Evolutionary conservation across 73 alveolate genomes (phyloP).

Genomic region (Paramecium pentaurelia): DNA sequence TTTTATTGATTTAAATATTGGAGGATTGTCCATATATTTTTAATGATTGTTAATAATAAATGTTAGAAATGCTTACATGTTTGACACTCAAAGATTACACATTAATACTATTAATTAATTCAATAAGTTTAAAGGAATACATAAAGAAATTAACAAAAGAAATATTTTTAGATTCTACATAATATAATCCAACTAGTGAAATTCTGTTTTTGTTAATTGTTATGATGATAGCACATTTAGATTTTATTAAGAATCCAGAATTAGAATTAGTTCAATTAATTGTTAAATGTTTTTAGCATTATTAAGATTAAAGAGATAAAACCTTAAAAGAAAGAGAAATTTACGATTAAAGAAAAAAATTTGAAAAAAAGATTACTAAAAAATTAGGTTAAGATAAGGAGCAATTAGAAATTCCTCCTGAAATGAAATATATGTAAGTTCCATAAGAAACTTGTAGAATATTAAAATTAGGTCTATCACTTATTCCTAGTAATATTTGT

Average conservation of each 20-base stretch:
- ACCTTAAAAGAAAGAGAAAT: background rate
- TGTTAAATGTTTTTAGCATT: background rate
- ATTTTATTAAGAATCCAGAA: constrained; percentile 21
- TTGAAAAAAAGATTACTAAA: background rate
- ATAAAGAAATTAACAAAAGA: background rate
- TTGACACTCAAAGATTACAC: background rate
- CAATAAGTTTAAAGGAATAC: background rate
- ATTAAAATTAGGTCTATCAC: background rate
- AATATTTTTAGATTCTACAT: background rate
- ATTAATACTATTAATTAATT: background rate
- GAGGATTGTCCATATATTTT: background rate
- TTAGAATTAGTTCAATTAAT: background rate
- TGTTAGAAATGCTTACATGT: background rate
- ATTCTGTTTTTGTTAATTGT: background rate
- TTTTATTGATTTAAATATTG: background rate
- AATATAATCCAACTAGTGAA: background rate
- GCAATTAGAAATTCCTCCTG: background rate
- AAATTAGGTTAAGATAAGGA: background rate
- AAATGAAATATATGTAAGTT: background rate
- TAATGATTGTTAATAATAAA: background rate
- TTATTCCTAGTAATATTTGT: background rate
- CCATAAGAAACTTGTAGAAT: background rate
- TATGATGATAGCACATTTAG: constrained; percentile 19
- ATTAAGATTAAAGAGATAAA: background rate
- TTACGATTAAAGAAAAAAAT: background rate